Evolutionary conservation across 192 early-diverging fungal genomes (phyloP).

Genomic region (Mortierella hygrophila): DNA sequence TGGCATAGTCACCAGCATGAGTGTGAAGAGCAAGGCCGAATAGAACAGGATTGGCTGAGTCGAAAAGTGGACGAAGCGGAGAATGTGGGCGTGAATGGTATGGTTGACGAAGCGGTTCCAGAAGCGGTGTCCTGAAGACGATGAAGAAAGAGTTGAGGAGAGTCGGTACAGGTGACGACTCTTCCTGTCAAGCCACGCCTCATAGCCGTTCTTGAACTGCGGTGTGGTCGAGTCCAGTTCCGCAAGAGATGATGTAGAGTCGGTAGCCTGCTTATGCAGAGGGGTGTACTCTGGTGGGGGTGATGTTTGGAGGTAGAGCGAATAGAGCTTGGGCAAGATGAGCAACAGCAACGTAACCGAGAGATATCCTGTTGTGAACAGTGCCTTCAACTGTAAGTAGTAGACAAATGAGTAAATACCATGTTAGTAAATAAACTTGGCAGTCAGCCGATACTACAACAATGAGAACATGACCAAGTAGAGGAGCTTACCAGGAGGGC

Average conservation of each 20-base stretch:
- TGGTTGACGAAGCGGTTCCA: slow-evolving; percentile 55
- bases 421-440: too few species aligned
- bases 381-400: slow-evolving; percentile 30
- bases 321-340: slow-evolving; percentile 50
- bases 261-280: not conserved
- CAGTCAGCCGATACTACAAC: too few species aligned
- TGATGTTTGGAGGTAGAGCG: slow-evolving; percentile 52
- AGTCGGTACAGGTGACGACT: slow-evolving; percentile 46
- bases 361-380: slow-evolving; percentile 52
- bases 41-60: slow-evolving; percentile 50
- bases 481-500: slow-evolving; percentile 62
- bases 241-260: not conserved
- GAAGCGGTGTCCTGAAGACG: slow-evolving; percentile 12
- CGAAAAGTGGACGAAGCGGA: slow-evolving; percentile 53
- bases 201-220: slow-evolving; percentile 47
- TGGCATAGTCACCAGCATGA: slow-evolving; percentile 52
- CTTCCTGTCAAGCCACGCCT: slow-evolving; percentile 48
- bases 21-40: slow-evolving; percentile 36
- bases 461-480: not conserved
- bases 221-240: not conserved
- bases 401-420: not conserved
- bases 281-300: slow-evolving; percentile 25
- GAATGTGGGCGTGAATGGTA: slow-evolving; percentile 46
- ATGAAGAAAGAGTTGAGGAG: slow-evolving; percentile 40
- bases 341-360: slow-evolving; percentile 25